Evolutionary conservation across 208 protist genomes (phyloP), one percentile per base, ranked within the genome.

Genomic region (Trypanosoma boissoni): DNA sequence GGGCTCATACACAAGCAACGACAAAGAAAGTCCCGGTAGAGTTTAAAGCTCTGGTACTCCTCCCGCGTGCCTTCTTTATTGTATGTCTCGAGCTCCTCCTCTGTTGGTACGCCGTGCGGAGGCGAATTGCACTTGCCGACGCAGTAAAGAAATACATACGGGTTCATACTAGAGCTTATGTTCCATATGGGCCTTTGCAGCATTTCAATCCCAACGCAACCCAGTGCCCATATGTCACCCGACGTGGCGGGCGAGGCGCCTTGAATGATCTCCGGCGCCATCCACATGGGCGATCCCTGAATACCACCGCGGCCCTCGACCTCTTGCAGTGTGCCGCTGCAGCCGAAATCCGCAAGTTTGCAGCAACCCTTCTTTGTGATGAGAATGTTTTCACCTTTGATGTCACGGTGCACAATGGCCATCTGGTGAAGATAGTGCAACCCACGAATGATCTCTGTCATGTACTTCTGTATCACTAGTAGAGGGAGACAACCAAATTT

Each of bases 121-220:
- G 80, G 74, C 1, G 57, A 74, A 23, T 70, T 69, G 21, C 46
- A n/a, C 14, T 68, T 72, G n/a, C 69, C 60, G 18, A 90, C 72
- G 29, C 63, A 58, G 45, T 78, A 91, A 23, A 91, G 49, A 29
- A 80, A 75, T 6, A 78, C 69, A 28, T 80, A 85, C 6, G 69
- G 61, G 34, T 80, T 82, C 20, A 67, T 20, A 63, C 51, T 54
- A 0, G 65, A 24, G 6, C 49, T 67, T 14, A 76, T 57, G 14
- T 48, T 32, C 79, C 77, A 88, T 24, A 88, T 72, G 0, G 45
- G 46, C 4, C 86, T 74, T 60, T 85, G 54, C 34, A 91, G 55
- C 81, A 92, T 89, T 55, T 92, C 84, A 53, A 92, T 86, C 2
- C 86, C 80, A 6, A 87, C 74, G 42, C 88, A 94, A 23, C 88